Conservation (phyloP, 1,284 basidiomycete species). For the Kalmanozyma brasiliensis region DNA sequence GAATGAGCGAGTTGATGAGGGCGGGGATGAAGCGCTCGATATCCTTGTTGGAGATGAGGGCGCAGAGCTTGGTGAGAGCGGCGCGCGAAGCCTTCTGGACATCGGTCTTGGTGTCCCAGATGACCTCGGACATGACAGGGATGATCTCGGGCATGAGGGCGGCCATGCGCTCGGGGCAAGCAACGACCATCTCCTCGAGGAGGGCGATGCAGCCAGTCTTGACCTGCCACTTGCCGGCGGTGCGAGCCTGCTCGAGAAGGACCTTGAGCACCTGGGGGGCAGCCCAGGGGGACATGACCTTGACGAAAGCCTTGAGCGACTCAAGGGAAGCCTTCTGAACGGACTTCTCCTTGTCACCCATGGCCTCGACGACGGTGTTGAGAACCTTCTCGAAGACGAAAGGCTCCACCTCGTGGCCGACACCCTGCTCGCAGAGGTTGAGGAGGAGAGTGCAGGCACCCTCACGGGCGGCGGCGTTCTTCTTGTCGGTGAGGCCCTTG, state of each 20-base stretch:
- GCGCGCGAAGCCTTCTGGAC: conserved; percentile 99
- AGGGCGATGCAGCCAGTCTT: conserved; percentile 88
- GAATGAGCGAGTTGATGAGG: conserved; percentile 95
- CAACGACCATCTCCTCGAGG: conserved; percentile 88
- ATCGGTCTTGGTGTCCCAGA: conserved; percentile 99
- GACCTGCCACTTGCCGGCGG: conserved; percentile 98
- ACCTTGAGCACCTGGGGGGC: conserved; percentile 84
- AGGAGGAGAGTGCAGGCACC: conserved; percentile 76
- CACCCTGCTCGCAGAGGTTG: conserved; percentile 78
- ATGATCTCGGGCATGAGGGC: conserved; percentile 95
- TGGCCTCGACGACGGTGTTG: conserved; percentile 85
- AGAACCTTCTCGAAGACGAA: conserved; percentile 87
- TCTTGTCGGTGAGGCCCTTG: conserved; percentile 76
- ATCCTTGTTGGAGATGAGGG: conserved; percentile 94
- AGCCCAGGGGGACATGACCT: conserved; percentile 91
- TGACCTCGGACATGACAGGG: conserved; percentile 92
- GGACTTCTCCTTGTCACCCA: conserved; percentile 90
- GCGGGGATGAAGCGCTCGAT: conserved; percentile 83
- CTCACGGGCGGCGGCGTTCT: conserved; percentile 79
- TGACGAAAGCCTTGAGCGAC: conserved; percentile 82
- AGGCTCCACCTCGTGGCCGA: conserved; percentile 88
- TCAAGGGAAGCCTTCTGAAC: conserved; percentile 85
- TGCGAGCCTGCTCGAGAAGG: conserved; percentile 92
- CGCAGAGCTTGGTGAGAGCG: conserved; percentile 81
- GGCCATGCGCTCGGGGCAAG: conserved; percentile 85